Evolutionary conservation across 768 basidiomycete species (phyloP), one percentile per base, ranked within the genome.

Genomic region (Amanita inopinata): DNA sequence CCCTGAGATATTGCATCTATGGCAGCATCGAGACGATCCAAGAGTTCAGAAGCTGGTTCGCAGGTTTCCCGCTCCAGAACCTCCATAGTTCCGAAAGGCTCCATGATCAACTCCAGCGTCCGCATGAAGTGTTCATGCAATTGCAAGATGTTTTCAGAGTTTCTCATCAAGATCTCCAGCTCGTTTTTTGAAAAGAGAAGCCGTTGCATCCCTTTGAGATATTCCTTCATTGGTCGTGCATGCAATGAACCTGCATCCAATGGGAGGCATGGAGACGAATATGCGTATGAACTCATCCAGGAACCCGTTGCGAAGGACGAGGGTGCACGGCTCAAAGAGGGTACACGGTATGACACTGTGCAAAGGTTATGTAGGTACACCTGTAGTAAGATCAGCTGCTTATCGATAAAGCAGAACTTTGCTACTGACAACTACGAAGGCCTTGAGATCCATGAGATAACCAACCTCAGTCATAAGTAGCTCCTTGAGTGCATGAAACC

Each of bases 391-490:
- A 23, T 49, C 37, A 53, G 33, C 27, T 25, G 15, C 24, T 24
- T 14, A 23, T 41, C 8, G 23, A 18, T 33, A 37, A 18, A 33
- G 23, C 14, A 5, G 15, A 40, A 7, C 41, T 44, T 38, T 40
- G 46, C 46, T 10, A 61, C 73, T 47, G 57, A 89, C 90, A 49
- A 73, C 70, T 43, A 90, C 83, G 33, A 98, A 70, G 6, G 73
- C 73, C 47, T 78, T 74, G 53, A 97, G 61, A 60, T 93, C 90
- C 39, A 70, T 57, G 6, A 91, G 70, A 58, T 97, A 98, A 5
- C 78, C 77, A 14, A 77, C 66, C 65, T 98, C 94, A 0, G 91
- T 93, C 45, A 75, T 68, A 18, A 97, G 70, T 30, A 98, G 66
- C 61, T 97, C 94, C 50, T 78, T 69, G 38, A 97, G 72, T 4